phyloP scores from a whole-genome alignment of 208 protist genomes.

The Wallacemonas sp. region DNA sequence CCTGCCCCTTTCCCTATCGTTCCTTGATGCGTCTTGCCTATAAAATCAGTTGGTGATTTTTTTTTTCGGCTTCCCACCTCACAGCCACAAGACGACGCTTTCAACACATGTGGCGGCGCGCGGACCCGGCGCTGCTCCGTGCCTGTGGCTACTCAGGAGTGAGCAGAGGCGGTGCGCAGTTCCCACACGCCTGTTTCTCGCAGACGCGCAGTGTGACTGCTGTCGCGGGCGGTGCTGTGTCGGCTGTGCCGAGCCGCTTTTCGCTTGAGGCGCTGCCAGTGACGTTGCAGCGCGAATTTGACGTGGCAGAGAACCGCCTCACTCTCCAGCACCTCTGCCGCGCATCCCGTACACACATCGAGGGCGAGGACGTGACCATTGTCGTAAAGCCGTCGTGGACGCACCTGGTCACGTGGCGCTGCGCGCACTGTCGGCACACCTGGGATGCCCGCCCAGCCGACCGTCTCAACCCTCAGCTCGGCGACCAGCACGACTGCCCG shows the following conservation, averaged over 20 bases:
- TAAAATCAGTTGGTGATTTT: too few relatives aligned
- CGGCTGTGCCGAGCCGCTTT: too few relatives aligned
- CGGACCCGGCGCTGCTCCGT: too few relatives aligned
- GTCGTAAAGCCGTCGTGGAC: constrained; percentile 37
- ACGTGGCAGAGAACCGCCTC: constrained; percentile 28
- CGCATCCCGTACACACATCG: too few relatives aligned
- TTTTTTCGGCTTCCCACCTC: too few relatives aligned
- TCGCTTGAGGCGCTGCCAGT: constrained; percentile 24
- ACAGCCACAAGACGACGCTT: too few relatives aligned
- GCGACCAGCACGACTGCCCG: constrained; percentile 49
- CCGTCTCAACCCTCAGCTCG: constrained; percentile 51
- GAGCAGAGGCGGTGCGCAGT: too few relatives aligned
- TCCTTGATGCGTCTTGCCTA: neutral
- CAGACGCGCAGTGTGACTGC: too few relatives aligned
- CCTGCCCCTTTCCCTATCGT: neutral
- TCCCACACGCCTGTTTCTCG: too few relatives aligned
- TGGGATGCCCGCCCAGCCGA: constrained; percentile 67
- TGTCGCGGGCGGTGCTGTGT: too few relatives aligned
- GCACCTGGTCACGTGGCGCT: constrained; percentile 60
- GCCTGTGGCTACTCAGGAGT: too few relatives aligned
- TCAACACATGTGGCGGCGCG: too few relatives aligned
- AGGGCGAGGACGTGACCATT: neutral
- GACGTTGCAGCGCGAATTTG: constrained; percentile 41
- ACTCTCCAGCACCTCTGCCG: constrained; percentile 32
- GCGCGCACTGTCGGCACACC: constrained; percentile 32